Conservation (phyloP, 441 rosid species). For the Populus tomentosa region DNA sequence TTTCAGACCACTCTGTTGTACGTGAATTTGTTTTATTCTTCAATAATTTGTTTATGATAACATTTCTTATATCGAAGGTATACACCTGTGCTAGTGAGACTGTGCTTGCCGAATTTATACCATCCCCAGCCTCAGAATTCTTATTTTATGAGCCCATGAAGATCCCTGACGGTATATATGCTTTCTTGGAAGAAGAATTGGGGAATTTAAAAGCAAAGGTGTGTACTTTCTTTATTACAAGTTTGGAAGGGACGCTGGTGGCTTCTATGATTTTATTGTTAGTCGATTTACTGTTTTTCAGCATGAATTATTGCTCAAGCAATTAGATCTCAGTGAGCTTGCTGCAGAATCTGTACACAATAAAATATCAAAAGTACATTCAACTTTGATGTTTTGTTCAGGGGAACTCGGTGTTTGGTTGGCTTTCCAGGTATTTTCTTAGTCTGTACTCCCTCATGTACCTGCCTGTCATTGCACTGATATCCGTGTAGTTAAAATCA, state of each 20-base stretch:
- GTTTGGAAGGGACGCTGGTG: neutral
- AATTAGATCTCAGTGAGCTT: slow-evolving; percentile 36
- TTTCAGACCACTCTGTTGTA: neutral
- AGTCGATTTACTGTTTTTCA: slow-evolving; percentile 28
- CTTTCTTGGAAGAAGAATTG: slow-evolving; percentile 27
- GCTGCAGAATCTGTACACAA: slow-evolving; percentile 32
- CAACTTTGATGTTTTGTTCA: slow-evolving; percentile 56
- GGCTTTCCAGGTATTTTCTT: slow-evolving; percentile 64
- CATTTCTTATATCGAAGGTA: slow-evolving; percentile 45
- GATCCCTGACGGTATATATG: slow-evolving; percentile 28
- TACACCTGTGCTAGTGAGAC: slow-evolving; percentile 67
- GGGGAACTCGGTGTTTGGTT: slow-evolving; percentile 71
- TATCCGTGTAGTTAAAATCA: neutral
- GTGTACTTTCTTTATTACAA: slow-evolving; percentile 3
- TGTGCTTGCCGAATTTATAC: slow-evolving; percentile 52
- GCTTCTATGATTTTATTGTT: slow-evolving; percentile 18
- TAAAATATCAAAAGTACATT: slow-evolving; percentile 42
- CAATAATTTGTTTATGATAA: neutral
- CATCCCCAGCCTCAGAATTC: slow-evolving; percentile 63
- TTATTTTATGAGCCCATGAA: slow-evolving; percentile 38
- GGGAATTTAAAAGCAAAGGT: slow-evolving; percentile 46
- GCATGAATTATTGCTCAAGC: slow-evolving; percentile 42
- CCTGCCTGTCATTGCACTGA: neutral
- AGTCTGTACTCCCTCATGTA: neutral
- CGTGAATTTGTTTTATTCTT: neutral